These are phyloP conservation scores for Apophysomyces ossiformis DNA, from an alignment of 371 early-diverging fungal genomes.

Conservation along the genomic window DNA sequence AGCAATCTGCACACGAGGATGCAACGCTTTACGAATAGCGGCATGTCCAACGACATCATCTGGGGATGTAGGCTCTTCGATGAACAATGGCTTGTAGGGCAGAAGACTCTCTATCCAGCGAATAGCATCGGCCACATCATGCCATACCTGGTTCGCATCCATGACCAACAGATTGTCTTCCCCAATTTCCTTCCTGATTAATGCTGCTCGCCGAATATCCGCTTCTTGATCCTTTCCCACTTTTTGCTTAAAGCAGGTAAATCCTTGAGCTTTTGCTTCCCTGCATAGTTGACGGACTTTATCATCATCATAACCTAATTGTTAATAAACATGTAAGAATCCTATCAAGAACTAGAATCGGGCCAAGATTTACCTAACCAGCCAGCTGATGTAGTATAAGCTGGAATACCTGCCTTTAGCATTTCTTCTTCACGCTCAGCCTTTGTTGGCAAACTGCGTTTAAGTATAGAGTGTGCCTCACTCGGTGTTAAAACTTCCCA, in stretches of 20 bases:
- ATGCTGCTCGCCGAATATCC: constrained; percentile 52
- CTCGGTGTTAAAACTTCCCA: constrained; percentile 60
- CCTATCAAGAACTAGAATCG: not conserved
- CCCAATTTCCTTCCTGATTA: constrained; percentile 60
- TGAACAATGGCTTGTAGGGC: constrained; percentile 56
- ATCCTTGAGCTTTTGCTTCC: constrained; percentile 51
- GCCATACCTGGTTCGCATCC: constrained; percentile 64
- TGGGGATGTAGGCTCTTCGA: constrained; percentile 60
- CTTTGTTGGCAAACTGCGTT: constrained; percentile 38
- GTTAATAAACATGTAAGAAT: not conserved
- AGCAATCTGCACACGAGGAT: constrained; percentile 51
- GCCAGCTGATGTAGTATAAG: constrained; percentile 57
- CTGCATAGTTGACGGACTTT: constrained; percentile 46
- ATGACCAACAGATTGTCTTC: constrained; percentile 55
- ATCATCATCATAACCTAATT: constrained; percentile 52
- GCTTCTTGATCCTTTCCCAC: constrained; percentile 49
- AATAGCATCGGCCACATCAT: constrained; percentile 56
- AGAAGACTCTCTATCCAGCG: constrained; percentile 58
- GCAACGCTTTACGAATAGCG: constrained; percentile 52
- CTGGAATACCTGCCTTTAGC: constrained; percentile 47
- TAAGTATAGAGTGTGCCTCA: constrained; percentile 51
- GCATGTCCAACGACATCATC: constrained; percentile 60
- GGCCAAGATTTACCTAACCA: constrained; percentile 49
- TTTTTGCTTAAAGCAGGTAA: constrained; percentile 58
- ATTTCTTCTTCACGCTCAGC: constrained; percentile 41